phyloP scores from a whole-genome alignment of 1,284 basidiomycete species.

The Cryptococcus sp. region DNA sequence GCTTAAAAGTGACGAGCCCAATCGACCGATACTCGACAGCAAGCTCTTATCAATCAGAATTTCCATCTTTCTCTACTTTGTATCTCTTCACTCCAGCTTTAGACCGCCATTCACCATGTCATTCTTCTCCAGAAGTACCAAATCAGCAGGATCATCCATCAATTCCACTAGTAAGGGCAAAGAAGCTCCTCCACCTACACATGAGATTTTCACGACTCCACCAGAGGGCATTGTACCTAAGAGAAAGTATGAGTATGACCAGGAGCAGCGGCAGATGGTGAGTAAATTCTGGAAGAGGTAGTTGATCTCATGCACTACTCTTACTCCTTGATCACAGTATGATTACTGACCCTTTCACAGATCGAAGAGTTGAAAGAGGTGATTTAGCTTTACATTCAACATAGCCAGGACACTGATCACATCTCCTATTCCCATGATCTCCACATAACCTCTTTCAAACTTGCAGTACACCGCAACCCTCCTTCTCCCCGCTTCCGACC shows the following conservation, averaged over 20 bases:
- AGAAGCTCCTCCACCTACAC: conserved; percentile 35
- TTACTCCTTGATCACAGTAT: background rate
- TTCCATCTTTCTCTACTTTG: no score
- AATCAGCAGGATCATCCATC: conserved; percentile 26
- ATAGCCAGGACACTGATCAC: background rate
- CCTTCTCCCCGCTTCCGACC: conserved; percentile 60
- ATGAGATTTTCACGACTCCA: conserved; percentile 52
- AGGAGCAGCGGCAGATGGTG: conserved; percentile 55
- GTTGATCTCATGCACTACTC: background rate
- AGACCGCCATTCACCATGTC: conserved; percentile 11
- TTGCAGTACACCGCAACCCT: conserved; percentile 62
- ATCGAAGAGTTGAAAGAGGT: conserved; percentile 63
- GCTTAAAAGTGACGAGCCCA: background rate
- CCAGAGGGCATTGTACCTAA: conserved; percentile 50
- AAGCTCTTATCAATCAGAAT: background rate
- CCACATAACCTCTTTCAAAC: background rate
- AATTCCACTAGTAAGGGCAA: conserved; percentile 11
- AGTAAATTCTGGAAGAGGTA: background rate
- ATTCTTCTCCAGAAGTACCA: conserved; percentile 16
- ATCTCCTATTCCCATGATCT: background rate
- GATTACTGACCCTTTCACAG: conserved; percentile 23
- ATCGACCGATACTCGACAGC: background rate
- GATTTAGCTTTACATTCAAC: conserved; percentile 9
- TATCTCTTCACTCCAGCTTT: no score
- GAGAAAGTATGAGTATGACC: conserved; percentile 60